Evolutionary conservation across 352 stramenopile species (phyloP).

Genomic region (Phytophthora capsici): DNA sequence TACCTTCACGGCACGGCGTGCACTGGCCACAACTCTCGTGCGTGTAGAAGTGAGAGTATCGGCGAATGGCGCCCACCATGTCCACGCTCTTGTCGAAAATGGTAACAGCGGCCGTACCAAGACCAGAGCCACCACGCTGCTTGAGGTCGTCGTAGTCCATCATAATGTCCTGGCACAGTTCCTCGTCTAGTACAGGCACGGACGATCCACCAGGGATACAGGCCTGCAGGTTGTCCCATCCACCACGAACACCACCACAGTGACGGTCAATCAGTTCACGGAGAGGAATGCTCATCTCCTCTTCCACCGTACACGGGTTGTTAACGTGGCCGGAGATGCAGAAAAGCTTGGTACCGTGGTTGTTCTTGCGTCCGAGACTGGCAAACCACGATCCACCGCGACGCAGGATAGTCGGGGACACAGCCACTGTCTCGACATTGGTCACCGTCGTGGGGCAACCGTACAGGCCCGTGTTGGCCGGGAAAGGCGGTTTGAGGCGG

Average conservation of each 20-base stretch:
- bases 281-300: constrained; percentile 98
- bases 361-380: constrained; percentile 98
- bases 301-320: constrained; percentile 98
- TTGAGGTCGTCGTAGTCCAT: constrained; percentile 99
- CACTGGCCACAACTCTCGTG: constrained; percentile 99
- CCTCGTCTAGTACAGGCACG: constrained; percentile 95
- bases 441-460: constrained; percentile 99
- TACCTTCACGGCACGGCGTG: constrained; percentile 98
- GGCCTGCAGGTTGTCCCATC: constrained; percentile 99
- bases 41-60: constrained; percentile 99
- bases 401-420: constrained; percentile 98
- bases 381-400: constrained; percentile 97
- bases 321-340: constrained; percentile 99
- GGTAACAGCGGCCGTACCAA: constrained; percentile 98
- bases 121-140: constrained; percentile 92
- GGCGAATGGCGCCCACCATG: constrained; percentile 98
- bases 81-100: constrained; percentile 99
- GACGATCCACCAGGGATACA: constrained; percentile 98
- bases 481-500: constrained; percentile 99
- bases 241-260: constrained; percentile 97
- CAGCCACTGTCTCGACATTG: constrained; percentile 99
- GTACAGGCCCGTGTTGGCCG: constrained; percentile 98
- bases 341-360: constrained; percentile 99
- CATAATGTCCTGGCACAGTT: constrained; percentile 95
- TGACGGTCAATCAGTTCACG: constrained; percentile 99